A percentile compares a stretch with the other conserved stretches of the same genome.
Evolutionary conservation across 139 green algal species (phyloP).

Genomic region (Auxenochlorella pyrenoidosa): DNA sequence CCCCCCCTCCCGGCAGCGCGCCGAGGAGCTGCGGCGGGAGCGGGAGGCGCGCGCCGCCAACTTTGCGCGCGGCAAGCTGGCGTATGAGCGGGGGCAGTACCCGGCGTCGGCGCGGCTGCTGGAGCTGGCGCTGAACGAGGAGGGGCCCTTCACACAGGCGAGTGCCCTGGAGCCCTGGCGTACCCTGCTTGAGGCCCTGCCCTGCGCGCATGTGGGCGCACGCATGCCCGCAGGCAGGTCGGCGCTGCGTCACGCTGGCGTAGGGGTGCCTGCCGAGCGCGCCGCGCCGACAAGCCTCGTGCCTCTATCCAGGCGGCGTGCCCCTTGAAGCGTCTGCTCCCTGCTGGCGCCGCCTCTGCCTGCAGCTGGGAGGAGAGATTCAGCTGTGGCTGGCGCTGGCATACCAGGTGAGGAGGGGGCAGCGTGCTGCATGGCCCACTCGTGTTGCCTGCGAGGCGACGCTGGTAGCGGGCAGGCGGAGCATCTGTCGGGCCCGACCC

Average conservation of each 20-base stretch:
- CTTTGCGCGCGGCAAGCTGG: slow-evolving; percentile 55
- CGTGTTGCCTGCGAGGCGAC: no score
- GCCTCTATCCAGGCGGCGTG: no score
- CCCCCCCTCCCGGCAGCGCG: slow-evolving; percentile 38
- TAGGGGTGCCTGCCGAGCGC: no score
- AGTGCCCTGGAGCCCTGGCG: neutral
- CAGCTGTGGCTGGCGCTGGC: slow-evolving; percentile 88
- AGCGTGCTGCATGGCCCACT: no score
- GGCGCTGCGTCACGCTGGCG: no score
- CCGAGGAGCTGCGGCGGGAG: slow-evolving; percentile 53
- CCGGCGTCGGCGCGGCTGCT: slow-evolving; percentile 54
- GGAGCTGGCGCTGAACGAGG: slow-evolving; percentile 67
- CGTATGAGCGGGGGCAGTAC: slow-evolving; percentile 72
- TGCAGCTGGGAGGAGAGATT: slow-evolving; percentile 77
- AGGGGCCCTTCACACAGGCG: slow-evolving; percentile 52
- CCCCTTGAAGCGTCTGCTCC: no score
- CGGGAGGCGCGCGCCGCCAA: slow-evolving; percentile 43
- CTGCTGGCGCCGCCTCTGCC: neutral
- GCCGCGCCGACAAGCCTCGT: no score
- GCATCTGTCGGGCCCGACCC: no score
- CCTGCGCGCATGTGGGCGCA: no score
- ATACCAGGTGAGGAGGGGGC: slow-evolving; percentile 63
- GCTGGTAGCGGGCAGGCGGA: no score
- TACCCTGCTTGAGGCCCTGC: no score
- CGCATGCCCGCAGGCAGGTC: no score